Percentiles rank a stretch among this genome's conserved stretches.
Evolutionary conservation across 1,139 yeast genomes (phyloP).

Genomic region (Blastobotrys illinoisensis): DNA sequence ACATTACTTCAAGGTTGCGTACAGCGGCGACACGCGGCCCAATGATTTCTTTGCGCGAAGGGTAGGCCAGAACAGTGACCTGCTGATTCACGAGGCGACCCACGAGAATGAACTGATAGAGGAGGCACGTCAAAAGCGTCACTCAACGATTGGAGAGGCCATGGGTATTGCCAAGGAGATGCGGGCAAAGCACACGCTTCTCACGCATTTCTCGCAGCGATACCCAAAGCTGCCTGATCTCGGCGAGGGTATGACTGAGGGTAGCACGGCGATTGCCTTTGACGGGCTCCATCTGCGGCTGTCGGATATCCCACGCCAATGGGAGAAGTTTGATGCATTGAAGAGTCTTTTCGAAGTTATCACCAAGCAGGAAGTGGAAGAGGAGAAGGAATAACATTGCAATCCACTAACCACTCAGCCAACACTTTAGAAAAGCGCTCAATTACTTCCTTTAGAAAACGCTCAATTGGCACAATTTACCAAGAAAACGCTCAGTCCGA

Average conservation of each 20-base stretch:
- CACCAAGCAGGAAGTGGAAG: conserved; percentile 14
- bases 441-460: too few species aligned
- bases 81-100: conserved; percentile 89
- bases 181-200: conserved; percentile 64
- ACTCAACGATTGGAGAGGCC: conserved; percentile 90
- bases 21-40: conserved; percentile 95
- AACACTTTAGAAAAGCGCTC: too few species aligned
- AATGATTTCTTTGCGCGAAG: conserved; percentile 50
- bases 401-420: too few species aligned
- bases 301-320: conserved; percentile 36
- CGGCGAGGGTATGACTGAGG: conserved; percentile 8
- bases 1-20: conserved; percentile 59
- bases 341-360: conserved; percentile 21
- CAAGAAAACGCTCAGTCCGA: too few species aligned
- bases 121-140: conserved; percentile 79
- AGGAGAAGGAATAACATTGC: conserved; percentile 3
- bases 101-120: conserved; percentile 72
- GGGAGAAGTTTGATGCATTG: conserved; percentile 28
- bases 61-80: conserved; percentile 64
- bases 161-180: conserved; percentile 60
- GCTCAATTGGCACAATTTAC: too few species aligned
- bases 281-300: conserved; percentile 53
- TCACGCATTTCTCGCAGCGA: conserved; percentile 92
- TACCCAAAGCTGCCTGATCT: conserved; percentile 61
- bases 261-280: conserved; percentile 36